Conservation (phyloP, 495 filamentous ascomycete genomes). For the Sphaerosporella brunnea region DNA sequence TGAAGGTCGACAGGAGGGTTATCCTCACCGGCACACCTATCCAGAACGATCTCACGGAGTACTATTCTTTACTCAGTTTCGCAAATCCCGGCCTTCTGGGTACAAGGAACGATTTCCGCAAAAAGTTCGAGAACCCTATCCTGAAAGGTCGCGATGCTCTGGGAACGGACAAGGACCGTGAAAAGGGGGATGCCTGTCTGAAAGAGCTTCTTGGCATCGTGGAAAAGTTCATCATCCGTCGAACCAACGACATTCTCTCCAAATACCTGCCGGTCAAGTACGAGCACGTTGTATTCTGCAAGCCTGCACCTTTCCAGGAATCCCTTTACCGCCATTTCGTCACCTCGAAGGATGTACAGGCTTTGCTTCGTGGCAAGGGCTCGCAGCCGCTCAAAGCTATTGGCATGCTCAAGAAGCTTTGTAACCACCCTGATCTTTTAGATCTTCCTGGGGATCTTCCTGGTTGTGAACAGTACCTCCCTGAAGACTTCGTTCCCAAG, state of each 20-base stretch:
- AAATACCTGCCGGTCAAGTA: slow-evolving; percentile 99
- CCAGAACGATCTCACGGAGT: slow-evolving; percentile 94
- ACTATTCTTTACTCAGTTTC: slow-evolving; percentile 91
- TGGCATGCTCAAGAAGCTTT: slow-evolving; percentile 89
- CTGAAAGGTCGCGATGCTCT: slow-evolving; percentile 80
- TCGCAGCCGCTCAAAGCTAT: slow-evolving; percentile 95
- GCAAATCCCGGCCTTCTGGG: slow-evolving; percentile 88
- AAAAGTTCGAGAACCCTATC: slow-evolving; percentile 86
- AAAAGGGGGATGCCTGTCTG: slow-evolving; percentile 71
- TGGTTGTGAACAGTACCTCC: slow-evolving; percentile 65
- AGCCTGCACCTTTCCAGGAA: slow-evolving; percentile 77
- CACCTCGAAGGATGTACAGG: slow-evolving; percentile 84
- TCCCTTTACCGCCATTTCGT: slow-evolving; percentile 94
- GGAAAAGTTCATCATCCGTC: slow-evolving; percentile 97
- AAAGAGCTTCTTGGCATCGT: slow-evolving; percentile 65
- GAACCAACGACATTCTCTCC: slow-evolving; percentile 93
- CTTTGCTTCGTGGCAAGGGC: slow-evolving; percentile 79
- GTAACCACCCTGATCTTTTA: slow-evolving; percentile 93
- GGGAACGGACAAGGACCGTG: slow-evolving; percentile 63
- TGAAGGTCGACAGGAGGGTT: slow-evolving; percentile 80
- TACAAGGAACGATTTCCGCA: slow-evolving; percentile 79
- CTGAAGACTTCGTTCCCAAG: slow-evolving; percentile 75
- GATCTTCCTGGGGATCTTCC: slow-evolving; percentile 70
- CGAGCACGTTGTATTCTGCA: slow-evolving; percentile 99
- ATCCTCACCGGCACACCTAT: slow-evolving; percentile 96